phyloP scores from a whole-genome alignment of 306 rosid genomes.

The Calophaca sinica region DNA sequence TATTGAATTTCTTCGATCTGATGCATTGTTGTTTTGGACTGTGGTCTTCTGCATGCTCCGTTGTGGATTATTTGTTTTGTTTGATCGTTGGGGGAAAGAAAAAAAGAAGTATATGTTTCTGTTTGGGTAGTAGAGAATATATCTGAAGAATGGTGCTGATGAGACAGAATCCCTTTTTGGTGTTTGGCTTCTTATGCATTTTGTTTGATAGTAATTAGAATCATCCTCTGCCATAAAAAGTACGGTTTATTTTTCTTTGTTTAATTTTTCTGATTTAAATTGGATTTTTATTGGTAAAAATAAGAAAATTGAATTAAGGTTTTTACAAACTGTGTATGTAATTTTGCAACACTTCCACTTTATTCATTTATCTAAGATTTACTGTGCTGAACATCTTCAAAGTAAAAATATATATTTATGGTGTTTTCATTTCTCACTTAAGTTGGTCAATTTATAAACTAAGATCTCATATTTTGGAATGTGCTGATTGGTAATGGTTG shows the following conservation, averaged over 20 bases:
- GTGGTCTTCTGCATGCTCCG: neutral
- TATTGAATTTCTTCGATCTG: constrained; percentile 44
- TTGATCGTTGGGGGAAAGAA: constrained; percentile 6
- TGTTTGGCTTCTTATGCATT: constrained; percentile 30
- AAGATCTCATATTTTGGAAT: constrained; percentile 8
- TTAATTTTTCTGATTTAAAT: constrained; percentile 11
- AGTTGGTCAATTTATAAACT: neutral
- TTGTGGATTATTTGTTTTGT: constrained; percentile 4
- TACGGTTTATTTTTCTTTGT: constrained; percentile 13
- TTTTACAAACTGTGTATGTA: neutral
- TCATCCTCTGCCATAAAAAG: neutral
- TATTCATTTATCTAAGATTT: neutral
- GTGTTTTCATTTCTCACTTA: neutral
- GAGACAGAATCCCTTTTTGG: constrained; percentile 4
- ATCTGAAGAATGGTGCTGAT: constrained; percentile 23
- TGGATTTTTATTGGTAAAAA: neutral
- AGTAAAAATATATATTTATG: too few species aligned
- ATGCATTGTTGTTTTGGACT: constrained; percentile 18
- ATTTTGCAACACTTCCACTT: constrained; percentile 1
- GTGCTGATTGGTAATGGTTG: constrained; percentile 9
- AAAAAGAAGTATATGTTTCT: constrained; percentile 3
- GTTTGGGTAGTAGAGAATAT: constrained; percentile 6
- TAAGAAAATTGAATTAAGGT: neutral
- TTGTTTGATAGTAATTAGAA: constrained; percentile 37
- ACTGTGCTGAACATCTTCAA: neutral